phyloP scores from a whole-genome alignment of 1,284 basidiomycete genomes.

The Leucoagaricus sp. region DNA sequence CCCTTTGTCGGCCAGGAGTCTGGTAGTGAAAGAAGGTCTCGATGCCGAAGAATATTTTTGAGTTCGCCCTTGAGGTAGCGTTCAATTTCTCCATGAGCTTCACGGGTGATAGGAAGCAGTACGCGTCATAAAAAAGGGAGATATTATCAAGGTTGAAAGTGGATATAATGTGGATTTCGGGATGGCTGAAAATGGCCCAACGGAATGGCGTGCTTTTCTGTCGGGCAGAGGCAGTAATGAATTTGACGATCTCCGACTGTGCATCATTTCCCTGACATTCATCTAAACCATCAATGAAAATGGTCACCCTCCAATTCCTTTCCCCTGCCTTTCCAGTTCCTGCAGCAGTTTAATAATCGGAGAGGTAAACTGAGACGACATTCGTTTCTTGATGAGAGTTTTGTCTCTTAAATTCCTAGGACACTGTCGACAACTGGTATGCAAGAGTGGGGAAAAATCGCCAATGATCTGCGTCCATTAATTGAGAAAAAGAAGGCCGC shows the following conservation, averaged over 20 bases:
- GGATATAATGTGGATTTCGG: constrained; percentile 2
- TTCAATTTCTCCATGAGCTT: constrained; percentile 6
- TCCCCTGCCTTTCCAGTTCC: background rate
- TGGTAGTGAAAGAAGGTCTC: background rate
- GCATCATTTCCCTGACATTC: constrained; percentile 9
- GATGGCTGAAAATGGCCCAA: constrained; percentile 5
- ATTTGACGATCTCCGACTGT: background rate
- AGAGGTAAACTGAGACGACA: background rate
- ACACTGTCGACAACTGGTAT: constrained; percentile 1
- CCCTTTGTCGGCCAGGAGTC: constrained; percentile 4
- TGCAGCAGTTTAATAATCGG: constrained; percentile 1
- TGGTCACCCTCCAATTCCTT: background rate
- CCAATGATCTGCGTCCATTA: background rate
- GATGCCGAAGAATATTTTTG: background rate
- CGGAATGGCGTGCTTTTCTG: background rate
- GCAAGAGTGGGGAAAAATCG: background rate
- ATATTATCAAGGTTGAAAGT: background rate
- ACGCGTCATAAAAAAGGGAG: background rate
- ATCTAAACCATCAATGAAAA: constrained; percentile 16
- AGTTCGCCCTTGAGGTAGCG: constrained; percentile 1
- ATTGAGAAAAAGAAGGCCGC: constrained; percentile 10
- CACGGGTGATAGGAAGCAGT: background rate
- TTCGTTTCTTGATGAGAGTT: background rate
- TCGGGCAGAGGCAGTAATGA: background rate
- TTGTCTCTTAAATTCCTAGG: background rate